Percentiles rank a stretch among this genome's conserved stretches.
phyloP scores from a whole-genome alignment of 2,329 filamentous ascomycete species.

The Huntiella savannae region DNA sequence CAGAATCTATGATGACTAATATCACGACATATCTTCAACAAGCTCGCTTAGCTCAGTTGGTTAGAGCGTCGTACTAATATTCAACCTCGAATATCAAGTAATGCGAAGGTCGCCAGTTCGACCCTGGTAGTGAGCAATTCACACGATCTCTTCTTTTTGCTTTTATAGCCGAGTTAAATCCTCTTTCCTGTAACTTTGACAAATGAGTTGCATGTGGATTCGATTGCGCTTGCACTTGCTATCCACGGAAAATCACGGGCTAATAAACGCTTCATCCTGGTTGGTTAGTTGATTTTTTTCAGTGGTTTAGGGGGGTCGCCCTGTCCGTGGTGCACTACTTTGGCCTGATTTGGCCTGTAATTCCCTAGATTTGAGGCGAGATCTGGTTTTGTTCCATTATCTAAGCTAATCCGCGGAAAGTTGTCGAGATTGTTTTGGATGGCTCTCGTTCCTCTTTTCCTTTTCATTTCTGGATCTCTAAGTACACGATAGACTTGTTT shows the following conservation, averaged over 20 bases:
- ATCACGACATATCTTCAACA: not conserved
- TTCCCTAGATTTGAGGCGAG: not conserved
- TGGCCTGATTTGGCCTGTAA: not conserved
- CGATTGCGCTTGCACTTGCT: slow-evolving; percentile 5
- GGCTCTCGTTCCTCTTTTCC: not conserved
- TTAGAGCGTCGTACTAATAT: slow-evolving; percentile 11
- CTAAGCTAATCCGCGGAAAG: slow-evolving; percentile 5
- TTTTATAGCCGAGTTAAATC: not conserved
- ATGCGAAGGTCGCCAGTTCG: slow-evolving; percentile 10
- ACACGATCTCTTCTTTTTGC: not conserved
- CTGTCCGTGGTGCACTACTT: not conserved
- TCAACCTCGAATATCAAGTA: slow-evolving; percentile 4
- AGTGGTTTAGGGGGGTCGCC: not conserved
- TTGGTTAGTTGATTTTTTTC: not conserved
- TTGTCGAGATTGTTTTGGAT: not conserved
- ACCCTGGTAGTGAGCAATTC: slow-evolving; percentile 10
- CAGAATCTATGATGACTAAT: not conserved
- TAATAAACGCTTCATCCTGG: not conserved
- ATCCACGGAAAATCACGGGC: slow-evolving; percentile 10
- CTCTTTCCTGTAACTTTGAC: not conserved
- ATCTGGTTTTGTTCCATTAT: not conserved
- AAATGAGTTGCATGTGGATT: not conserved
- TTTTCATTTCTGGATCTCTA: not conserved
- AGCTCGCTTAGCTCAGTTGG: slow-evolving; percentile 10
- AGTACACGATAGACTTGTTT: not conserved